Base-by-base conservation (phyloP, 2,329 filamentous ascomycete genomes). In the Aspergillus sergii region DNA sequence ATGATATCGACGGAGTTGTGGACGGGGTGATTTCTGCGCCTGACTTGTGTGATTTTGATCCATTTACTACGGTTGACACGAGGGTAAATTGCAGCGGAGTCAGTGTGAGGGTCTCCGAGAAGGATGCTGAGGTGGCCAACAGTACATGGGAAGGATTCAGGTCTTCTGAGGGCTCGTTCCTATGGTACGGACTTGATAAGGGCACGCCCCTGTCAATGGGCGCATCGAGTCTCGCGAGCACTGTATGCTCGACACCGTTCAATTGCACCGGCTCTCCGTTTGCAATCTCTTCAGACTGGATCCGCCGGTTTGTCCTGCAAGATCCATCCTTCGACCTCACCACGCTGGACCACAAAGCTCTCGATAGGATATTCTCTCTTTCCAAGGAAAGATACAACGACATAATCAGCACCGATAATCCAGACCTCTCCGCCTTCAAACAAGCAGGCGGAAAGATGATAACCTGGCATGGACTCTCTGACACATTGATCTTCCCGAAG, bases 401-500 rank as follows among this genome's bases (percentile, higher is more conserved):
- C 2, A 73, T 79, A 41, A 78, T 81, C 14, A 76, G 73, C 7
- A 78, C 78, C 0, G 60, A 70, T 23, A 70, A 79, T 50, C 74
- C 79, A 1, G 75, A 82, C 62, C 71, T 83, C 0, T 70, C 72
- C 0, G 67, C 57, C 0, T 83, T 82, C 68, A 72, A 72, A 32
- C 57, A 67, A 1, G 61, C 66, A 1, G 79, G 78, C 0, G 79
- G 75, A 1, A 83, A 82, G 63, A 74, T 83, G 68, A 73, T 83
- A 19, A 77, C 74, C 1, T 82, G 76, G 75, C 80, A 82, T 58
- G 81, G 80, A 0, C 64, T 79, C 8, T 73, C 72, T 3, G 79
- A 81, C 63, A 63, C 75, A 23, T 63, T 80, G n/a, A 81, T 82
- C 61, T 68, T 71, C 26, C 69, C 75, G 1, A 71, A 74, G 10